Conservation (phyloP, 2,329 filamentous ascomycete species). For the Pseudogymnoascus sp. region DNA sequence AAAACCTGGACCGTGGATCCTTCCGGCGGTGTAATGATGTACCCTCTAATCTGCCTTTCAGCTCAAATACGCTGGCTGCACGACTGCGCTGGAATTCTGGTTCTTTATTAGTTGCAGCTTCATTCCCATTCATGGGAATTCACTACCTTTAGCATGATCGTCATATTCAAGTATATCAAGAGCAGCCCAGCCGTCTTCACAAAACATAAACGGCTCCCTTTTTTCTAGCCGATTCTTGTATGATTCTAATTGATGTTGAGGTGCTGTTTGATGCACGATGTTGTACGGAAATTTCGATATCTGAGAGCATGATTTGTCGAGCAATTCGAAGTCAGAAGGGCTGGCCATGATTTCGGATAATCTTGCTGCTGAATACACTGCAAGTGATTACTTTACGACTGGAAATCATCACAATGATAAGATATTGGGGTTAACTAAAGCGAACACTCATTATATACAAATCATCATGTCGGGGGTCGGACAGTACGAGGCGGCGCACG, state of each 20-base stretch:
- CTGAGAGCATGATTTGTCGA: conserved; percentile 10
- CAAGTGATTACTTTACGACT: too few relatives aligned
- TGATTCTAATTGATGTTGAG: not conserved
- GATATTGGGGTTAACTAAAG: too few relatives aligned
- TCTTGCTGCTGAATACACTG: too few relatives aligned
- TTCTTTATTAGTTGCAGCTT: not conserved
- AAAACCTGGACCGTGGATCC: conserved; percentile 21
- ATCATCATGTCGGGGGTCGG: too few relatives aligned
- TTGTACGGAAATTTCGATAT: not conserved
- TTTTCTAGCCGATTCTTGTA: conserved; percentile 13
- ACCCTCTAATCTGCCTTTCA: conserved; percentile 10
- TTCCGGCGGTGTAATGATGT: not conserved
- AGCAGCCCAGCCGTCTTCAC: conserved; percentile 2
- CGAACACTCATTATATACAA: too few relatives aligned
- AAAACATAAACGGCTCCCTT: conserved; percentile 13
- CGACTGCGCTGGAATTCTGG: conserved; percentile 12
- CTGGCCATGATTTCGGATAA: conserved; percentile 7
- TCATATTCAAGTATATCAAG: conserved; percentile 17
- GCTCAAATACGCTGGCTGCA: conserved; percentile 8
- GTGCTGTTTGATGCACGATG: too few relatives aligned
- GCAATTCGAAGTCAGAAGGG: conserved; percentile 5
- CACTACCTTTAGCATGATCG: conserved; percentile 11
- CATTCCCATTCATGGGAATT: not conserved
- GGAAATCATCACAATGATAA: too few relatives aligned
- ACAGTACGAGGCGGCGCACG: too few relatives aligned